A percentile compares a stretch with the other conserved stretches of the same genome.
Conservation (phyloP, 2,329 filamentous ascomycete species). For the Septoria petroselini region DNA sequence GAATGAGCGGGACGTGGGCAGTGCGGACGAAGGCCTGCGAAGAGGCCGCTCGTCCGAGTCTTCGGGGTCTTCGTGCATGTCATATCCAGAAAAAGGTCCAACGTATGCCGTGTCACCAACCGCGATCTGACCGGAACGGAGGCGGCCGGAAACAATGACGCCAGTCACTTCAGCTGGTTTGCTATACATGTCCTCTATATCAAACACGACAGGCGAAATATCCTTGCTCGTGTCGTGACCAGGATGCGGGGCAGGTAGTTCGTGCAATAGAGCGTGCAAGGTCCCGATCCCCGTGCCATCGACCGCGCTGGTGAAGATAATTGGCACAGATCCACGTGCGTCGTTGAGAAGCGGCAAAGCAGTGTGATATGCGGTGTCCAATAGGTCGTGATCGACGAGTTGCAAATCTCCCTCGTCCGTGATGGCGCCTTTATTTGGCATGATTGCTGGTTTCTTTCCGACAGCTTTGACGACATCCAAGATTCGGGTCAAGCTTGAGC, state of each 20-base stretch:
- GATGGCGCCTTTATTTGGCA: slow-evolving; percentile 44
- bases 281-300: slow-evolving; percentile 78
- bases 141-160: slow-evolving; percentile 75
- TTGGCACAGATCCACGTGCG: slow-evolving; percentile 63
- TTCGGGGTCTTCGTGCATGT: slow-evolving; percentile 37
- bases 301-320: slow-evolving; percentile 82
- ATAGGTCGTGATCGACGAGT: slow-evolving; percentile 56
- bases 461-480: slow-evolving; percentile 73
- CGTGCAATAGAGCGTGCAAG: slow-evolving; percentile 75
- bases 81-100: slow-evolving; percentile 60
- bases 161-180: slow-evolving; percentile 44
- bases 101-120: slow-evolving; percentile 75
- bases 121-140: slow-evolving; percentile 73
- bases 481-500: slow-evolving; percentile 67
- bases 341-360: slow-evolving; percentile 52
- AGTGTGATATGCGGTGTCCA: slow-evolving; percentile 55
- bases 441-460: slow-evolving; percentile 69
- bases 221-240: slow-evolving; percentile 41
- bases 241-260: slow-evolving; percentile 61
- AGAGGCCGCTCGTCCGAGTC: slow-evolving; percentile 36
- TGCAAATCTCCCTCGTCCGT: slow-evolving; percentile 51
- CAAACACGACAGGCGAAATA: slow-evolving; percentile 59
- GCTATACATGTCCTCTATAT: slow-evolving; percentile 86
- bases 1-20: slow-evolving; percentile 48
- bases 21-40: slow-evolving; percentile 28